phyloP scores from a whole-genome alignment of 179 eudicot species.

The Silene coronaria region DNA sequence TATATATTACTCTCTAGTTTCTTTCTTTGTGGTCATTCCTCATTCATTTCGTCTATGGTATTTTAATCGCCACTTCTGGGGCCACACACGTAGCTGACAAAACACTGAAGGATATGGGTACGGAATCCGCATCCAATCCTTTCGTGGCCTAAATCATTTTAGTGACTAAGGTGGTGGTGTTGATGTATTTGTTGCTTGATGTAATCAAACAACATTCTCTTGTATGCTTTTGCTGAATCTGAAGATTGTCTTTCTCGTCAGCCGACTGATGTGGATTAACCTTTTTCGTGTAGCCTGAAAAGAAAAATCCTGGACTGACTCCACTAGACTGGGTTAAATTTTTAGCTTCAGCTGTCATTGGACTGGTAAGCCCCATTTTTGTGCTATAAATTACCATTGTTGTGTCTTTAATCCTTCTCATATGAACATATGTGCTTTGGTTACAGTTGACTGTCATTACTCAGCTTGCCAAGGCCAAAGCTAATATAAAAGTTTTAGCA shows the following conservation, averaged over 20 bases:
- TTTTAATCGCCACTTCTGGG: no score
- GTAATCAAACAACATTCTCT: not conserved
- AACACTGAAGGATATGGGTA: no score
- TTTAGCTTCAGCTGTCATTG: constrained; percentile 72
- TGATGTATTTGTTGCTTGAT: no score
- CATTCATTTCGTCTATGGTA: not conserved
- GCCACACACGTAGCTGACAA: no score
- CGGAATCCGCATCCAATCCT: no score
- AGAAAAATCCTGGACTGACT: constrained; percentile 82
- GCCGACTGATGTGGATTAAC: not conserved
- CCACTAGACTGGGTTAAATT: constrained; percentile 93
- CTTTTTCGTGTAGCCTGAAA: constrained; percentile 56
- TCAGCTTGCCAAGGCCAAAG: constrained; percentile 55
- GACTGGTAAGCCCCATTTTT: constrained; percentile 53
- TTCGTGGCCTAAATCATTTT: no score
- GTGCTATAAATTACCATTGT: not conserved
- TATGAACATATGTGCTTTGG: not conserved
- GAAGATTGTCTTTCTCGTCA: not conserved
- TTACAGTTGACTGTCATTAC: constrained; percentile 68
- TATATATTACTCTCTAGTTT: not conserved
- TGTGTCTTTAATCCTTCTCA: constrained; percentile 1
- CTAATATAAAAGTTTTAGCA: constrained; percentile 66
- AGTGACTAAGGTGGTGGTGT: no score
- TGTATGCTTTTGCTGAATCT: not conserved
- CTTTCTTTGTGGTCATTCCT: not conserved